Evolutionary conservation across 768 basidiomycete species (phyloP).

Genomic region (Pilatotrama ljubarskyi): DNA sequence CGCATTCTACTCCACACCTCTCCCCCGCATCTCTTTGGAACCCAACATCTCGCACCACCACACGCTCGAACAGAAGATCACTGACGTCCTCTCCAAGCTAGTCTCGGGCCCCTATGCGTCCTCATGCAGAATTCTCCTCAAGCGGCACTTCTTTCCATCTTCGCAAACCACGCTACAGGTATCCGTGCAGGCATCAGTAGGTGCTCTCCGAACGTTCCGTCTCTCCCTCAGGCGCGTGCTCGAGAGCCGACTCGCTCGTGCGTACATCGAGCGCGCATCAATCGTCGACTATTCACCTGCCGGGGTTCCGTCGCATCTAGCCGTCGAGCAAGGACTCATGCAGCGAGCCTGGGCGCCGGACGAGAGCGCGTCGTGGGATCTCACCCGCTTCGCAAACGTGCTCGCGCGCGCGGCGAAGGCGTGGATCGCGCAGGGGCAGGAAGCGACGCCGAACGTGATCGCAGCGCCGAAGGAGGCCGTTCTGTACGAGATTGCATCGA

Average conservation of each 20-base stretch:
- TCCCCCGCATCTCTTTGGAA: constrained; percentile 66
- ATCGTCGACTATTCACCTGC: constrained; percentile 56
- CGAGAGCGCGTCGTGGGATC: constrained; percentile 67
- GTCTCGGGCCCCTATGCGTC: constrained; percentile 67
- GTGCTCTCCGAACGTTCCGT: constrained; percentile 53
- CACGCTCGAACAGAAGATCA: constrained; percentile 54
- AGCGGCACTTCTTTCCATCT: constrained; percentile 56
- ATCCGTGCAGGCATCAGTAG: constrained; percentile 30
- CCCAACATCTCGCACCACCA: constrained; percentile 35
- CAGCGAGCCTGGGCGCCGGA: constrained; percentile 75
- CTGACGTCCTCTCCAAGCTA: constrained; percentile 55
- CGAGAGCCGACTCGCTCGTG: constrained; percentile 60
- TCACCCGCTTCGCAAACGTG: constrained; percentile 54
- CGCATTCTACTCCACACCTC: constrained; percentile 61
- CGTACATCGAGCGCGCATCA: constrained; percentile 58
- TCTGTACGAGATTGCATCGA: constrained; percentile 67
- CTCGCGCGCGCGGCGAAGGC: constrained; percentile 55
- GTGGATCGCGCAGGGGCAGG: constrained; percentile 50
- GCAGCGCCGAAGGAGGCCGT: constrained; percentile 37
- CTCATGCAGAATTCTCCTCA: constrained; percentile 63
- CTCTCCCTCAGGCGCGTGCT: constrained; percentile 63
- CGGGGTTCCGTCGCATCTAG: constrained; percentile 59
- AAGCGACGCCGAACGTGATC: constrained; percentile 27
- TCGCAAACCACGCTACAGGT: constrained; percentile 18
- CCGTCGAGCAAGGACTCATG: constrained; percentile 63